phyloP scores from a whole-genome alignment of 1,284 basidiomycete genomes.

The Ganoderma boninense region DNA sequence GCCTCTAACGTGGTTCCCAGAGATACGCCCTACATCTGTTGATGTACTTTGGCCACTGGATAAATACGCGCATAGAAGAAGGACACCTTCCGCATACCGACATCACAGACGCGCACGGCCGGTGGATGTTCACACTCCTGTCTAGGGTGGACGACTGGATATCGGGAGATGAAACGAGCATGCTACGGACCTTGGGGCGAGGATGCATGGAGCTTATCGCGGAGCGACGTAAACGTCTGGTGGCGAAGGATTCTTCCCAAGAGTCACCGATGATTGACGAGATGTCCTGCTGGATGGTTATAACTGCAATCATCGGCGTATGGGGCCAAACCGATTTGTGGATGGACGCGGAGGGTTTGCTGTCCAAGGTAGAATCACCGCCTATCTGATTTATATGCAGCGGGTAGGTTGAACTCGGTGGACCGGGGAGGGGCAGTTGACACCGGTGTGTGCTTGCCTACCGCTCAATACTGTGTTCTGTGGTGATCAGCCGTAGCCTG shows the following conservation, averaged over 20 bases:
- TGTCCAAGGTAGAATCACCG: slow-evolving; percentile 27
- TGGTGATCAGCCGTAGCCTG: neutral
- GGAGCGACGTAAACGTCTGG: slow-evolving; percentile 36
- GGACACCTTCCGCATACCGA: slow-evolving; percentile 49
- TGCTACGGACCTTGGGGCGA: slow-evolving; percentile 81
- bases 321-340: slow-evolving; percentile 93
- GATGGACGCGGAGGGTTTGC: slow-evolving; percentile 69
- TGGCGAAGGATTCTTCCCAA: slow-evolving; percentile 1
- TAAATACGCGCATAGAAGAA: slow-evolving; percentile 65
- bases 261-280: slow-evolving; percentile 50
- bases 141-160: slow-evolving; percentile 77
- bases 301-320: slow-evolving; percentile 73
- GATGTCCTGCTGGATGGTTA: slow-evolving; percentile 85
- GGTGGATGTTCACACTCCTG: slow-evolving; percentile 88
- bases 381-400: neutral
- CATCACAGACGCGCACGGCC: slow-evolving; percentile 72
- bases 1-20: slow-evolving; percentile 47
- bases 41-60: slow-evolving; percentile 87
- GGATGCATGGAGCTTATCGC: slow-evolving; percentile 71
- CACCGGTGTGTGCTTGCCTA: neutral
- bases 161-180: slow-evolving; percentile 80
- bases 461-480: neutral
- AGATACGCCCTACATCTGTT: slow-evolving; percentile 76
- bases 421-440: neutral
- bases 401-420: neutral